These are phyloP conservation scores for Aleurites moluccanus DNA, from an alignment of 441 rosid genomes.

Conservation along the genomic window DNA sequence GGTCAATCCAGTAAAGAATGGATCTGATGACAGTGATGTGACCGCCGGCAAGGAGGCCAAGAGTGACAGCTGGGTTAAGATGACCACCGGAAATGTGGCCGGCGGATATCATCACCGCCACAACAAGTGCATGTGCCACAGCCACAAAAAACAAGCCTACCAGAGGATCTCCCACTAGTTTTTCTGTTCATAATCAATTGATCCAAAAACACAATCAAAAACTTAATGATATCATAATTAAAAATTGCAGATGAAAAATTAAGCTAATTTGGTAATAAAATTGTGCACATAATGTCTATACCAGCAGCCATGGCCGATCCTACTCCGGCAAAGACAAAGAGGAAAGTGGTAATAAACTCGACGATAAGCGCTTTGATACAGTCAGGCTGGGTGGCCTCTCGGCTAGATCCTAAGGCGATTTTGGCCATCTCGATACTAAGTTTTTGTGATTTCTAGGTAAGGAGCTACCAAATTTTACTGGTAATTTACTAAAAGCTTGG, in stretches of 20 bases:
- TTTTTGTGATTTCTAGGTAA: no score
- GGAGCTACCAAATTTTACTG: background rate
- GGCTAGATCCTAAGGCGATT: slow-evolving; percentile 56
- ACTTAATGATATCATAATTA: background rate
- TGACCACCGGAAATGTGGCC: slow-evolving; percentile 96
- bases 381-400: slow-evolving; percentile 61
- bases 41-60: slow-evolving; percentile 76
- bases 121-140: slow-evolving; percentile 76
- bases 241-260: background rate
- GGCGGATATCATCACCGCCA: slow-evolving; percentile 76
- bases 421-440: slow-evolving; percentile 44
- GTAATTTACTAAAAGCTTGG: background rate
- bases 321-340: slow-evolving; percentile 79
- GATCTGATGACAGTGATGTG: slow-evolving; percentile 77
- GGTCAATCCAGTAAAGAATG: slow-evolving; percentile 68
- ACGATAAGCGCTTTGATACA: slow-evolving; percentile 73
- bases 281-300: slow-evolving; percentile 8
- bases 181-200: slow-evolving; percentile 36
- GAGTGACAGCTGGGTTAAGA: slow-evolving; percentile 84
- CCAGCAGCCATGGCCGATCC: slow-evolving; percentile 79
- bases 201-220: no score
- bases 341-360: slow-evolving; percentile 78
- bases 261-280: no score
- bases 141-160: slow-evolving; percentile 70
- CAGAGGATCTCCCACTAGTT: slow-evolving; percentile 42